Evolutionary conservation across 2,329 filamentous ascomycete species (phyloP), one percentile per base, ranked within the genome.

Genomic region (Fusarium marasasianum): DNA sequence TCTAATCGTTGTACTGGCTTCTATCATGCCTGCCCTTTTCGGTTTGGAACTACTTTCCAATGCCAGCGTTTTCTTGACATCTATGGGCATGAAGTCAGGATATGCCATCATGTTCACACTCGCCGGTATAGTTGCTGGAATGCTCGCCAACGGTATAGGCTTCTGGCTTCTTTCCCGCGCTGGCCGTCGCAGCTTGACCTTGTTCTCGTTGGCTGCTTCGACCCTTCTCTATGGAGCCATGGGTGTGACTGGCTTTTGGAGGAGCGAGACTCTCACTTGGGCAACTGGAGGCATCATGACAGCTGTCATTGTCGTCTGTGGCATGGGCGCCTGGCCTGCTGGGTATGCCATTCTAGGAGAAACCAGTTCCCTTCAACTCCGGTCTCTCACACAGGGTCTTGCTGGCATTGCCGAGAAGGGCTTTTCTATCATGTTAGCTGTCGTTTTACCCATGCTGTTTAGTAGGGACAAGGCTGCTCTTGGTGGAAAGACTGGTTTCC

Each of bases 91-190:
- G 74, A 63, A 62, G 3, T 76, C 80, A 3, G 70, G 68, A 6
- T 51, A 73, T 3, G 82, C 81, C 14, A 77, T 88, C 9, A 76
- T 88, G n/a, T 81, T 88, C 47, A 78, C 87, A 15, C 83, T 87
- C 26, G 67, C 84, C 0, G 86, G 86, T 2, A 83, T 88, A 47
- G 81, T 84, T 0, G 77, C 86, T 5, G 86, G 86, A 6, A 76
- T 88, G 14, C 29, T 86, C 2, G 83, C 83, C 9, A 88, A 88
- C 41, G 79, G 80, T 1, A 66, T 82, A 2, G 82, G 84, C 1
- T 81, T 88, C 33, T 87, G 84, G 84, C 76, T 85, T 1, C 76
- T 87, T 45, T 82, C 83, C 1, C 78, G 80, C 7, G 77, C 85
- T 9, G 85, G 83, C 0, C 80, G 86, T 8, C 79, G 86, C 17